Conservation (phyloP, 148 eudicot genomes). For the Selenicereus undatus region DNA sequence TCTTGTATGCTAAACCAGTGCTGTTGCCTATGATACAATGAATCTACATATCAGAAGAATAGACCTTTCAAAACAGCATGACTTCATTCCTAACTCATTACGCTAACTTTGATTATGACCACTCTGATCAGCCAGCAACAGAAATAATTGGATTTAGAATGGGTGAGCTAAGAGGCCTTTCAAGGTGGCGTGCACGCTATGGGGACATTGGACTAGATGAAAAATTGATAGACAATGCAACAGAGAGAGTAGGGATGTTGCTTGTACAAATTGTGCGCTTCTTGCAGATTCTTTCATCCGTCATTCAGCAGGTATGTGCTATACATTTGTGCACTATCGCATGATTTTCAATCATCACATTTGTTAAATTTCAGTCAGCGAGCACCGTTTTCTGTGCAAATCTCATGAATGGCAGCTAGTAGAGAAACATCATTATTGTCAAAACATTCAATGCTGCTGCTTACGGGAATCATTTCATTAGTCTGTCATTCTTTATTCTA, state of each 20-base stretch:
- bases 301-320: slow-evolving; percentile 64
- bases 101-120: slow-evolving; percentile 4
- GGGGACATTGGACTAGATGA: slow-evolving; percentile 82
- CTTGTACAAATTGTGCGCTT: slow-evolving; percentile 79
- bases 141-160: slow-evolving; percentile 90
- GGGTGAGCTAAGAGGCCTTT: slow-evolving; percentile 94
- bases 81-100: slow-evolving; percentile 2
- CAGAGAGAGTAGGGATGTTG: slow-evolving; percentile 86
- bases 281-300: slow-evolving; percentile 78
- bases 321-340: not conserved
- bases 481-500: not conserved
- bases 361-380: slow-evolving; percentile 7
- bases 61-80: not conserved
- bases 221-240: slow-evolving; percentile 60
- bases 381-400: not conserved
- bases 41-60: not conserved
- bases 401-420: not conserved
- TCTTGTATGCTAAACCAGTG: not conserved
- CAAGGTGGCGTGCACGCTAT: slow-evolving; percentile 94
- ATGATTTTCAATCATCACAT: not conserved
- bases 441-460: not conserved
- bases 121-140: slow-evolving; percentile 78
- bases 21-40: not conserved
- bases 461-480: not conserved
- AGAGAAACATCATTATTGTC: not conserved